A percentile compares a stretch with the other conserved stretches of the same genome.
Conservation (phyloP, 148 eudicot genomes). For the Euryodendron excelsum region DNA sequence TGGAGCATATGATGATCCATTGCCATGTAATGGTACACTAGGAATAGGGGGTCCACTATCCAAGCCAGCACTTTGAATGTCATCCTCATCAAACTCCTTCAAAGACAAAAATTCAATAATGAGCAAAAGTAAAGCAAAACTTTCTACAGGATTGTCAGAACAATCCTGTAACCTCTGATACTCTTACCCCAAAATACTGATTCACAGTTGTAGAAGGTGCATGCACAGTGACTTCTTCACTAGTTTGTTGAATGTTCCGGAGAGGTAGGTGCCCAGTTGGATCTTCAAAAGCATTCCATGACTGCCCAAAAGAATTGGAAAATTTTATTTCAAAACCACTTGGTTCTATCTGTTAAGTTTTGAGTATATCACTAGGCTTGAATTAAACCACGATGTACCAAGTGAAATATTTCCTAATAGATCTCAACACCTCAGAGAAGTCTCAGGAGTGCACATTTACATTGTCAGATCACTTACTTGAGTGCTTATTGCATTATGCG, state of each 20-base stretch:
- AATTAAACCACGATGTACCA: not conserved
- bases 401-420: not conserved
- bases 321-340: not conserved
- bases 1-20: constrained; percentile 30
- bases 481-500: constrained; percentile 29
- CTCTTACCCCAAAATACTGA: constrained; percentile 28
- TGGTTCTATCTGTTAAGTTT: not conserved
- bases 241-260: constrained; percentile 21
- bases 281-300: constrained; percentile 74
- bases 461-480: constrained; percentile 40
- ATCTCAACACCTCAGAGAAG: not conserved
- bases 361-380: not conserved
- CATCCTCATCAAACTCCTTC: constrained; percentile 31
- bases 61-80: constrained; percentile 23
- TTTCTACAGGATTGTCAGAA: not conserved
- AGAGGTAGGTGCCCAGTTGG: constrained; percentile 21
- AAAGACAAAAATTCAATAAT: constrained; percentile 13
- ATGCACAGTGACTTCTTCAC: constrained; percentile 31
- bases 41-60: constrained; percentile 30
- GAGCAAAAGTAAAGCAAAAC: not conserved
- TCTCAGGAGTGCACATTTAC: not conserved
- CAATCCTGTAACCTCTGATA: constrained; percentile 30
- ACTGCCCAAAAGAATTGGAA: constrained; percentile 30
- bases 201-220: constrained; percentile 30
- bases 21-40: constrained; percentile 32